Percentiles rank a stretch among this genome's conserved stretches.
phyloP scores from a whole-genome alignment of 495 filamentous ascomycete species.

The Aspergillus haitiensis region DNA sequence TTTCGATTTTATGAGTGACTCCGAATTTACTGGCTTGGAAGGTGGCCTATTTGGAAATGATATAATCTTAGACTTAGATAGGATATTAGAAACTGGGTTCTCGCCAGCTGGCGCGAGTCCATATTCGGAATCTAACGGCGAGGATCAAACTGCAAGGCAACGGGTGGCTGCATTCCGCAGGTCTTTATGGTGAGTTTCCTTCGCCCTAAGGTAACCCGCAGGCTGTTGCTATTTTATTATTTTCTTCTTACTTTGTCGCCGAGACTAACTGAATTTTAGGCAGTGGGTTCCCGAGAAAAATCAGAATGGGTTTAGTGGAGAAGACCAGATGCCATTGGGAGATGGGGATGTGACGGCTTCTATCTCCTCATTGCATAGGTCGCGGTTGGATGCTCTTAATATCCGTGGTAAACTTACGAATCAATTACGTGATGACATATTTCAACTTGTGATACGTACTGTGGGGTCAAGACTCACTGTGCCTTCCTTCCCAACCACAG shows the following conservation, averaged over 20 bases:
- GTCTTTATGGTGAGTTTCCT: conserved; percentile 27
- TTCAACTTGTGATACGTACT: conserved; percentile 27
- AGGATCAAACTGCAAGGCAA: conserved; percentile 19
- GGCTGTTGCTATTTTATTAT: neutral
- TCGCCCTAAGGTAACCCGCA: too few relatives aligned
- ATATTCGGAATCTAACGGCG: neutral
- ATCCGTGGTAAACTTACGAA: conserved; percentile 27
- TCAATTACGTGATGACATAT: conserved; percentile 29
- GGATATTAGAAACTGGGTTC: conserved; percentile 18
- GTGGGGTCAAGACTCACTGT: conserved; percentile 46
- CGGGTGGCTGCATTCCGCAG: conserved; percentile 30
- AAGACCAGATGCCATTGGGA: conserved; percentile 25
- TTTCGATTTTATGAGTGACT: conserved; percentile 33
- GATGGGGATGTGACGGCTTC: conserved; percentile 26
- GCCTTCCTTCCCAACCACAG: conserved; percentile 56
- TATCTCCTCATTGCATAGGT: conserved; percentile 23
- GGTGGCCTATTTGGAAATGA: conserved; percentile 25
- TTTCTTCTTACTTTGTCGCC: neutral
- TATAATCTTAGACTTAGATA: conserved; percentile 29
- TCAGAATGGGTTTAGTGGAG: conserved; percentile 31
- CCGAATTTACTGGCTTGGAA: conserved; percentile 21
- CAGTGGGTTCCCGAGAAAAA: conserved; percentile 33
- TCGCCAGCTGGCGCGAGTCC: neutral
- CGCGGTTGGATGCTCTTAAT: conserved; percentile 24
- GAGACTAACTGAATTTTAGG: conserved; percentile 15